Evolutionary conservation across 108 stramenopile genomes (phyloP), one percentile per base, ranked within the genome.

Genomic region (Poteriospumella lacustris): DNA sequence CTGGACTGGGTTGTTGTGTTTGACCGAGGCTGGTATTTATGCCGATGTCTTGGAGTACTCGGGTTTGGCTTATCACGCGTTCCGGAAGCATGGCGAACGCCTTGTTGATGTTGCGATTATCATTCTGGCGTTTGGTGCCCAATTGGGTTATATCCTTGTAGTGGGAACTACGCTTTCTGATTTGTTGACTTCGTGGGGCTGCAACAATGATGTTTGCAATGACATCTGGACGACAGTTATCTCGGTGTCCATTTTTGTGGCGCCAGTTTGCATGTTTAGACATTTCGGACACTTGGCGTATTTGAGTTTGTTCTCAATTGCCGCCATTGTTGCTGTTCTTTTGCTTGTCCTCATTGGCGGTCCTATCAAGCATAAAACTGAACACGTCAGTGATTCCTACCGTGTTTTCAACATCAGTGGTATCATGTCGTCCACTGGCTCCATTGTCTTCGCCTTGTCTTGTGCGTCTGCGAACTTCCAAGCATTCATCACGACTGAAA

Each of bases 391-490:
- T 33, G 52, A 38, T 60, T n/a, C 44, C 33, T 79, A 38, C 15
- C 39, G 40, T 75, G 78, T 70, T 76, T 78, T 78, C 33, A 81
- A 29, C 78, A 72, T 68, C 5, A 15, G 5, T 67, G 79, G 58
- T 29, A 64, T 56, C 34, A 19, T 80, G 0, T 39, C 69, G 0
- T 80, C 79, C 58, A 58, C 80, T 41, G 81, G 81, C 15, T 81
- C 81, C 33, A 80, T 81, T 67, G 81, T 81, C 28, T 81, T 81
- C 75, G 81, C 79, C 24, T 58, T 81, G 38, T 76, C 81, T 33
- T 76, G 75, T 39, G 79, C 81, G 9, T 75, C 81, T 64, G 81
- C 81, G 0, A 79, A 68, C 58, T 70, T 81, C 24, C 81, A 81
- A 75, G 79, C 79, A 3, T 81, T 78, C 68, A 80, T 79, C 26